These are phyloP conservation scores for Pichia sp. DNA, from an alignment of 1,139 yeast species.

Conservation along the genomic window DNA sequence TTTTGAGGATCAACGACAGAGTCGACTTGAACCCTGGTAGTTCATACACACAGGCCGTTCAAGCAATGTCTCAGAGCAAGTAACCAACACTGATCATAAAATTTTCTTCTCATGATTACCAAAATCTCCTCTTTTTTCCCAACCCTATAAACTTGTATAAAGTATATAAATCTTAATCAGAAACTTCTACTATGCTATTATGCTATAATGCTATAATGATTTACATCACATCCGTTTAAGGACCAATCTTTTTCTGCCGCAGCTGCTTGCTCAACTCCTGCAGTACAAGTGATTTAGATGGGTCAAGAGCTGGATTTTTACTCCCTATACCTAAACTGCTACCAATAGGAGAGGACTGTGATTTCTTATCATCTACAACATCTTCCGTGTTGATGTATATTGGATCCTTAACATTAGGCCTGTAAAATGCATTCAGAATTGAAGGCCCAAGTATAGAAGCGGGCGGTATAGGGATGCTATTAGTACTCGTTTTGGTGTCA, in stretches of 20 bases:
- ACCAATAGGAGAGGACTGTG: not conserved
- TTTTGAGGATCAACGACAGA: constrained; percentile 60
- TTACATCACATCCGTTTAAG: not conserved
- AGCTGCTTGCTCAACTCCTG: not conserved
- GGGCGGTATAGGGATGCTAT: not conserved
- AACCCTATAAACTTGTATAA: constrained; percentile 5
- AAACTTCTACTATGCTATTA: too few species aligned
- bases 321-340: too few species aligned
- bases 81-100: constrained; percentile 4
- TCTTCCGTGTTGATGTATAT: constrained; percentile 14
- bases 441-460: constrained; percentile 16
- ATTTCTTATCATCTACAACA: not conserved
- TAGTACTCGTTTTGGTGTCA: not conserved
- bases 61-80: constrained; percentile 18
- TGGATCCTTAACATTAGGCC: constrained; percentile 18
- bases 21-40: constrained; percentile 47
- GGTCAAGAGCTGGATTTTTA: not conserved
- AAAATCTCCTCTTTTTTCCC: constrained; percentile 1
- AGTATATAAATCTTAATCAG: not conserved
- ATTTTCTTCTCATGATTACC: not conserved
- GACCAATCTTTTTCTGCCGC: not conserved
- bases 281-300: constrained; percentile 1
- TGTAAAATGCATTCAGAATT: constrained; percentile 21
- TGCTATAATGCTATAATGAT: too few species aligned
- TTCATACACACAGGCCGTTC: constrained; percentile 38